phyloP scores from a whole-genome alignment of 1,284 basidiomycete genomes.

The Naganishia albida region DNA sequence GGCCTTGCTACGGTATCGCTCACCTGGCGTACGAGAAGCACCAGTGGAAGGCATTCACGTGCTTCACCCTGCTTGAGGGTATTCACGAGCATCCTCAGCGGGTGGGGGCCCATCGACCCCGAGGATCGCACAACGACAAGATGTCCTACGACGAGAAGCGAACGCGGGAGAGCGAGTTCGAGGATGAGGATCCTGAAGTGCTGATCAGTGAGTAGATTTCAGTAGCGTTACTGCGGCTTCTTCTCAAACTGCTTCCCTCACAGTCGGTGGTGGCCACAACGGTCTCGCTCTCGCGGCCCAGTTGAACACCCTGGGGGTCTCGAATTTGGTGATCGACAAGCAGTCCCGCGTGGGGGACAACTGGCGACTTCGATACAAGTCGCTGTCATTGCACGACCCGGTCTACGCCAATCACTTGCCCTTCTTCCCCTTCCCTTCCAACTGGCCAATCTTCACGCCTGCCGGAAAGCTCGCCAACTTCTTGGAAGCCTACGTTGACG shows the following conservation, averaged over 20 bases:
- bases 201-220: slow-evolving; percentile 53
- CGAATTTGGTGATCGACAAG: slow-evolving; percentile 61
- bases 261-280: slow-evolving; percentile 66
- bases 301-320: slow-evolving; percentile 61
- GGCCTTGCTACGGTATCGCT: slow-evolving; percentile 59
- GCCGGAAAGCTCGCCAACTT: slow-evolving; percentile 64
- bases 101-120: slow-evolving; percentile 51
- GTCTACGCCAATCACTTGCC: slow-evolving; percentile 55
- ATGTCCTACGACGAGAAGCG: slow-evolving; percentile 41
- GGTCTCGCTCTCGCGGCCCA: slow-evolving; percentile 65
- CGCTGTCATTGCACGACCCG: slow-evolving; percentile 54
- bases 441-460: slow-evolving; percentile 45
- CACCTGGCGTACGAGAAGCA: slow-evolving; percentile 61
- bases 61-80: slow-evolving; percentile 65
- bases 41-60: slow-evolving; percentile 62
- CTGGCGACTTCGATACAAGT: slow-evolving; percentile 63
- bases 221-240: background rate
- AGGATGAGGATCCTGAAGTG: slow-evolving; percentile 55
- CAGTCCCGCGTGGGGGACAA: slow-evolving; percentile 61
- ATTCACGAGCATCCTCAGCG: slow-evolving; percentile 60
- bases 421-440: slow-evolving; percentile 42
- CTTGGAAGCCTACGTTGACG: slow-evolving; percentile 66
- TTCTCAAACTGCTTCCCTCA: background rate
- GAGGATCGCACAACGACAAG: slow-evolving; percentile 44
- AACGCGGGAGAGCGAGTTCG: slow-evolving; percentile 54